Conservation (phyloP, 2,329 filamentous ascomycete species). For the Dothistroma septosporum region DNA sequence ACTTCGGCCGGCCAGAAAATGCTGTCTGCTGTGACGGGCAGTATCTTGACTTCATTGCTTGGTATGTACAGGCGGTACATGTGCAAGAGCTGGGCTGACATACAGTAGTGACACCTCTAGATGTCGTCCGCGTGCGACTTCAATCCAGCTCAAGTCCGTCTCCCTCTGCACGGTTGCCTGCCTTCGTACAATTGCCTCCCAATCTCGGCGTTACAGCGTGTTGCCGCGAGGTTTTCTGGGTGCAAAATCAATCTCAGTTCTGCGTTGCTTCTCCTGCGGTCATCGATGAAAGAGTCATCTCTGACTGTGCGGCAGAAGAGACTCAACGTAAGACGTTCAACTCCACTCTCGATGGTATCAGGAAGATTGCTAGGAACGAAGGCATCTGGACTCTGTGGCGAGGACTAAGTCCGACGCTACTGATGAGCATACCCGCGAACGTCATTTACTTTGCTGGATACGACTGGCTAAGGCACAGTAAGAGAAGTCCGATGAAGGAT, state of each 20-base stretch:
- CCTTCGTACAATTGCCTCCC: constrained; percentile 67
- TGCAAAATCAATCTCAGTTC: constrained; percentile 75
- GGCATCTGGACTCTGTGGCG: constrained; percentile 84
- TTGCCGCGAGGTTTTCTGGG: constrained; percentile 95
- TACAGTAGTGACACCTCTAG: constrained; percentile 77
- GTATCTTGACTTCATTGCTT: constrained; percentile 80
- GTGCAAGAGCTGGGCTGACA: neutral
- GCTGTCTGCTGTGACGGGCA: constrained; percentile 87
- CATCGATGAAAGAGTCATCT: constrained; percentile 41
- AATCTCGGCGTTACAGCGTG: constrained; percentile 90
- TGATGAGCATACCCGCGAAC: constrained; percentile 92
- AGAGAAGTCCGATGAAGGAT: constrained; percentile 62
- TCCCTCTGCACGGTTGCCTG: constrained; percentile 49
- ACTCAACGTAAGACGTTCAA: constrained; percentile 77
- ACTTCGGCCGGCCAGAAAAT: constrained; percentile 87
- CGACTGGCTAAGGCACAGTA: constrained; percentile 80
- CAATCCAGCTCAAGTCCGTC: constrained; percentile 68
- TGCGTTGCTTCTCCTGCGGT: constrained; percentile 62
- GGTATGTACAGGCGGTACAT: constrained; percentile 53
- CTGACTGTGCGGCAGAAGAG: constrained; percentile 83
- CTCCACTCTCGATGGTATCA: constrained; percentile 84
- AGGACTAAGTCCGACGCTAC: constrained; percentile 84
- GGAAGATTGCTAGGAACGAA: constrained; percentile 93
- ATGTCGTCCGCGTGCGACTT: constrained; percentile 90
- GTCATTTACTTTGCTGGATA: constrained; percentile 99